Evolutionary conservation across 2,329 filamentous ascomycete genomes (phyloP).

Genomic region (Colletotrichum gloeosporioides): DNA sequence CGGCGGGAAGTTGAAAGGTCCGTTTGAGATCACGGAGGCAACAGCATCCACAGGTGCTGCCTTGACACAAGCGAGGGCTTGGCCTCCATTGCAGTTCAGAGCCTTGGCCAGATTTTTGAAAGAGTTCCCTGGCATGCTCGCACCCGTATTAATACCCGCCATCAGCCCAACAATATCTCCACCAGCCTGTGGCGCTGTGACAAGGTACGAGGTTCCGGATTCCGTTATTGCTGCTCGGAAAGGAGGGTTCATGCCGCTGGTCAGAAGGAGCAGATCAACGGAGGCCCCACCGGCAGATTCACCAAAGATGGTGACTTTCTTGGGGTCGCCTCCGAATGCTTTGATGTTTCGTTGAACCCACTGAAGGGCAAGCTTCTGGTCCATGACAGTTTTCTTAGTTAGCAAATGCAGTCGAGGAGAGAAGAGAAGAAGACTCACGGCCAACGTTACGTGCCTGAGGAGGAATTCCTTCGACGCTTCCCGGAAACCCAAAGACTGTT

Average conservation of each 20-base stretch:
- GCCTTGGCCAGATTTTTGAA: neutral
- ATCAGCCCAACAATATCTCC: neutral
- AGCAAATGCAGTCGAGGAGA: neutral
- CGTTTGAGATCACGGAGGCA: neutral
- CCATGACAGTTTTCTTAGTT: neutral
- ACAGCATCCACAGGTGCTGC: neutral
- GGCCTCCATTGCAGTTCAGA: neutral
- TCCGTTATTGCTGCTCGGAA: neutral
- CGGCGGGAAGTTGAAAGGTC: neutral
- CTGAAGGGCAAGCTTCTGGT: slow-evolving; percentile 37
- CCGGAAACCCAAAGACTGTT: neutral
- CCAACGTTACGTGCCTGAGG: neutral
- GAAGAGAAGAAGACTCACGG: neutral
- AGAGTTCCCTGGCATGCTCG: neutral
- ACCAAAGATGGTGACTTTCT: slow-evolving; percentile 22
- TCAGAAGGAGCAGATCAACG: neutral
- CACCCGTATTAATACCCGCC: neutral
- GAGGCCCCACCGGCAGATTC: neutral
- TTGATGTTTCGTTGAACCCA: slow-evolving; percentile 38
- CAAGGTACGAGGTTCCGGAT: neutral
- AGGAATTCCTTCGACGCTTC: neutral
- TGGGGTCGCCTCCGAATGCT: slow-evolving; percentile 34
- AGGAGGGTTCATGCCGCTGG: neutral
- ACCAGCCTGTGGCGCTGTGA: neutral
- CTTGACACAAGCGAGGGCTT: neutral